Base-by-base conservation (phyloP, 768 basidiomycete genomes). In the Tricholoma sp. region DNA sequence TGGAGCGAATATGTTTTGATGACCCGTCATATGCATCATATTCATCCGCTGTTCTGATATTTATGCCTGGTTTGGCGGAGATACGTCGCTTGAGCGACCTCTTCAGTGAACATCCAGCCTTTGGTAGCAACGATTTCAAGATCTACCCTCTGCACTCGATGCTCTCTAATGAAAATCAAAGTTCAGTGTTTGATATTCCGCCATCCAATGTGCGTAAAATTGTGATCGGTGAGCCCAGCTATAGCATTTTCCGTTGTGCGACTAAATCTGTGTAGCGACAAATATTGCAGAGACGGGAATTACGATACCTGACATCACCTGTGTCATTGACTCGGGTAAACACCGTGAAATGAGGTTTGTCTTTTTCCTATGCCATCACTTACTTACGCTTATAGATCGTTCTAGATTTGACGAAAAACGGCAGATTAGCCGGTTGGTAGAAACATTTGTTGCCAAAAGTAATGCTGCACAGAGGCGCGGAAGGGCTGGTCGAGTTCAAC, bases 211-310 rank as follows among this genome's bases (percentile, higher is more conserved):
- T 89, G 4, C 81, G 91, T 52, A 99, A 99, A 74, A 95, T 99
- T 62, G 97, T 99, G 50, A 86, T 99, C 41, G 90, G 94, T 94
- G 66, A 39, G 79, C 63, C 19, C 55, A 59, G 57, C 27, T 50
- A 18, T 22, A 18, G 43, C 27, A 46, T 9, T 31, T 14, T 39
- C 19, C 7, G 12, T 14, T 5, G 34, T 41, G 47, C 16, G 22
- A 56, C 55, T 32, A 60, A 29, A 7, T 58, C 35, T 37, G 56
- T 55, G 16, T 60, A 93, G 91, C 91, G 2, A 93, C 92, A 32
- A 93, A 96, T 66, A 93, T 95, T 63, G 90, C 93, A 14, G 96
- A 99, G 72, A 99, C 96, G 12, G 96, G 96, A 63, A 91, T 99
- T 55, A 99, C 97, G 1, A 99, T 99, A 55, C 96, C 96, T 5